Conservation (phyloP, 2,329 filamentous ascomycete genomes). For the Chaetothyriales sp. region DNA sequence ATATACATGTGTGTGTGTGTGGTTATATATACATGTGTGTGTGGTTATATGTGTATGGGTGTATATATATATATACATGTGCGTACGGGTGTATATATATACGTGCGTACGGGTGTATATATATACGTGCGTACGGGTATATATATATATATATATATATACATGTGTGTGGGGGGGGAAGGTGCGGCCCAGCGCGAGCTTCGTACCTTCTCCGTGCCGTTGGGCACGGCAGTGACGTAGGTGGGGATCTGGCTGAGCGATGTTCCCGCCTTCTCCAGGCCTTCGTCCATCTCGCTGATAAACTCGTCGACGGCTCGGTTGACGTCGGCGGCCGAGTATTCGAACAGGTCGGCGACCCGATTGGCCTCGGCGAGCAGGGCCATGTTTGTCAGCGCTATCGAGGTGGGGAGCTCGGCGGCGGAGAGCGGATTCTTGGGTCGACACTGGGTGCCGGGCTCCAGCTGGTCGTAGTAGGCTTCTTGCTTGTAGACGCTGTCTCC, state of each 20-base stretch:
- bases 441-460: conserved; percentile 18
- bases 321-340: conserved; percentile 64
- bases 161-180: no score
- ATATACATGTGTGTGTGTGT: no score
- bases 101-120: no score
- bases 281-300: conserved; percentile 74
- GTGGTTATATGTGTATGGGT: no score
- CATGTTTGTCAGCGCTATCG: conserved; percentile 17
- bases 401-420: conserved; percentile 12
- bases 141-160: no score
- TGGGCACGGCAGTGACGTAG: conserved; percentile 88
- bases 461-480: conserved; percentile 17
- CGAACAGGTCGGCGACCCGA: conserved; percentile 71
- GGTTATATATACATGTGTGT: no score
- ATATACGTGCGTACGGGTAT: no score
- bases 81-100: no score
- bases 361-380: conserved; percentile 54
- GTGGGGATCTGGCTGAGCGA: conserved; percentile 92
- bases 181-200: background rate
- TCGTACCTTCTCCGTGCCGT: conserved; percentile 87
- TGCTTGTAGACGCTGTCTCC: conserved; percentile 19
- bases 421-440: conserved; percentile 18
- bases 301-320: conserved; percentile 75
- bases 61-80: no score
- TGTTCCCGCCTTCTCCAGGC: conserved; percentile 61